Evolutionary conservation across 140 eudicot genomes (phyloP).

Genomic region (Bidens hawaiensis): DNA sequence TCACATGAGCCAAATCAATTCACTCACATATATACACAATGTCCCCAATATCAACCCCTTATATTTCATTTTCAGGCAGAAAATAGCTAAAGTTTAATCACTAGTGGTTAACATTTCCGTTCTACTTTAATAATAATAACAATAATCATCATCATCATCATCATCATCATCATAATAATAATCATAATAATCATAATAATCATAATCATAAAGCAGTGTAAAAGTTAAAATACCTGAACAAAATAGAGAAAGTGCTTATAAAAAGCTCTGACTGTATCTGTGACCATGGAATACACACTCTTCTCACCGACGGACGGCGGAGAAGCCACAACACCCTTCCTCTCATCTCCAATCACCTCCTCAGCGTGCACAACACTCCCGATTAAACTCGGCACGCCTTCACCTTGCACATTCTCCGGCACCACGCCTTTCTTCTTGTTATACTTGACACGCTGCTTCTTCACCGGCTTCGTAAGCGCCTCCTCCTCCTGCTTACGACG

Average conservation of each 20-base stretch:
- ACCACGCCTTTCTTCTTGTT: background rate
- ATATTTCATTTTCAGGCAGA: background rate
- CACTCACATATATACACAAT: background rate
- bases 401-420: conserved; percentile 11
- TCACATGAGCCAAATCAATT: background rate
- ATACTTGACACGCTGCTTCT: conserved; percentile 10
- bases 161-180: background rate
- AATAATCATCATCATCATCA: background rate
- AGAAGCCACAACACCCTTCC: background rate
- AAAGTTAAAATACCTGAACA: conserved; percentile 52
- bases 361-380: background rate
- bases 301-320: conserved; percentile 20
- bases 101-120: background rate
- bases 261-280: conserved; percentile 56
- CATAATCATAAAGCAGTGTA: background rate
- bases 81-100: background rate
- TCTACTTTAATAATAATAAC: background rate
- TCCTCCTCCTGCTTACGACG: conserved; percentile 25
- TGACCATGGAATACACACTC: conserved; percentile 43
- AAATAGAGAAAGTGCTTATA: conserved; percentile 52
- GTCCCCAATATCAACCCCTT: background rate
- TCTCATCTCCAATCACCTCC: background rate
- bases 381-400: background rate
- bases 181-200: background rate
- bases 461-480: conserved; percentile 9